Percentiles rank a stretch among this genome's conserved stretches.
Conservation (phyloP, 2,329 filamentous ascomycete genomes). For the Arthroderma sp. region DNA sequence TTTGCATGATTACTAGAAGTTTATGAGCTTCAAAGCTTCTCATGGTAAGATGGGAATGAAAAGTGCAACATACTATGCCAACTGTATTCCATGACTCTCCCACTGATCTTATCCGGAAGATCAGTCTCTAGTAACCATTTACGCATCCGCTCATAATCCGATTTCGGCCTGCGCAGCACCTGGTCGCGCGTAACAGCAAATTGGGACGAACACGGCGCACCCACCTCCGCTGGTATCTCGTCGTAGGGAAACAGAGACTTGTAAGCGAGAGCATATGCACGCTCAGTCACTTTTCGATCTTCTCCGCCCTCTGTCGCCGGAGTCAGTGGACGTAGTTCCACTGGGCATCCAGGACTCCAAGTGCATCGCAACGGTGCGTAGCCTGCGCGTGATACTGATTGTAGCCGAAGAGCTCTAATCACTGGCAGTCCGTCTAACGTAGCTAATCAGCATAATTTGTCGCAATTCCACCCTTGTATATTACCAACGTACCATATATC, state of each 20-base stretch:
- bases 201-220: conserved; percentile 42
- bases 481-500: conserved; percentile 26
- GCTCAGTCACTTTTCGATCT: conserved; percentile 34
- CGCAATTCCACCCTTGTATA: background rate
- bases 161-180: conserved; percentile 32
- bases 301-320: conserved; percentile 31
- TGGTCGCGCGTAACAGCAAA: conserved; percentile 39
- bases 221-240: conserved; percentile 31
- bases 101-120: conserved; percentile 36
- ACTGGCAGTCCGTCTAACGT: conserved; percentile 35
- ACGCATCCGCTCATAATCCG: conserved; percentile 37
- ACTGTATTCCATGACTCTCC: conserved; percentile 44
- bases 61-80: conserved; percentile 41
- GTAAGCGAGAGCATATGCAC: conserved; percentile 38
- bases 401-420: conserved; percentile 36
- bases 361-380: conserved; percentile 43
- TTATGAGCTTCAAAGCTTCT: background rate
- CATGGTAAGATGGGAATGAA: background rate
- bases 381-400: conserved; percentile 36
- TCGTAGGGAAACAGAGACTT: conserved; percentile 33
- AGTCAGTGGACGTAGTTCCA: conserved; percentile 30
- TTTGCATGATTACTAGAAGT: conserved; percentile 24
- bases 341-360: conserved; percentile 40
- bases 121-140: conserved; percentile 37
- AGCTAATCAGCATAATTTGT: background rate